Percentiles rank a stretch among this genome's conserved stretches.
These are phyloP conservation scores for Fremontodendron californicum DNA, from an alignment of 345 rosid genomes.

Conservation along the genomic window DNA sequence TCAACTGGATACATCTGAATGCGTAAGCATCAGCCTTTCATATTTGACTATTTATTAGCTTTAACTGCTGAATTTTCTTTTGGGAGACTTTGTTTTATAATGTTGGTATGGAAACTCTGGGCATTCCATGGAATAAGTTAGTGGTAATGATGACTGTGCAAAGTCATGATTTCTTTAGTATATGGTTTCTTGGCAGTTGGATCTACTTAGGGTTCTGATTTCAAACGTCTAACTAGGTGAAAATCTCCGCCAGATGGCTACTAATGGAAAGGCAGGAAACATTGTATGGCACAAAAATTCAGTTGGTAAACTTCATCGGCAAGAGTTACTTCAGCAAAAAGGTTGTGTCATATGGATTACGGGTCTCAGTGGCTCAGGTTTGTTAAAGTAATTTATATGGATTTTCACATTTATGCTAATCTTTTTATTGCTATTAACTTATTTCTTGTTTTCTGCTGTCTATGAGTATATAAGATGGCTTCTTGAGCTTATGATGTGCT, in stretches of 20 bases:
- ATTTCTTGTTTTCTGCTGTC: not conserved
- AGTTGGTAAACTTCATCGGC: slow-evolving; percentile 52
- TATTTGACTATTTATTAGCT: not conserved
- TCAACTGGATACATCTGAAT: not conserved
- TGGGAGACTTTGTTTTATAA: not conserved
- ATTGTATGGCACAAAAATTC: slow-evolving; percentile 69
- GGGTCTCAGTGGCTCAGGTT: slow-evolving; percentile 89
- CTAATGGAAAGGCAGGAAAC: slow-evolving; percentile 51
- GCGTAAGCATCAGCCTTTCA: not conserved
- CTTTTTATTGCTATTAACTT: not conserved
- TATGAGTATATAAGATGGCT: not conserved
- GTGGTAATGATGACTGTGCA: not conserved
- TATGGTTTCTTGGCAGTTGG: not conserved
- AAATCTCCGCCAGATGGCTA: slow-evolving; percentile 36
- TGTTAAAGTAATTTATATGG: slow-evolving; percentile 12
- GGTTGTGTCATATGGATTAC: slow-evolving; percentile 85
- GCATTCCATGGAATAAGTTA: not conserved
- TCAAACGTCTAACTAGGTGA: slow-evolving; percentile 45
- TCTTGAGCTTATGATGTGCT: not conserved
- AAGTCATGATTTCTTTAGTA: not conserved
- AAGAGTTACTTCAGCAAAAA: slow-evolving; percentile 59
- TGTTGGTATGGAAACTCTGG: not conserved
- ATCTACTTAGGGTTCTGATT: slow-evolving; percentile 18
- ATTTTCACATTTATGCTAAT: not conserved
- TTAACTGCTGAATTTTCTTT: not conserved